A percentile compares a stretch with the other conserved stretches of the same genome.
These are phyloP conservation scores for Lobosporangium transversale DNA, from an alignment of 192 early-diverging fungal species.

Conservation along the genomic window DNA sequence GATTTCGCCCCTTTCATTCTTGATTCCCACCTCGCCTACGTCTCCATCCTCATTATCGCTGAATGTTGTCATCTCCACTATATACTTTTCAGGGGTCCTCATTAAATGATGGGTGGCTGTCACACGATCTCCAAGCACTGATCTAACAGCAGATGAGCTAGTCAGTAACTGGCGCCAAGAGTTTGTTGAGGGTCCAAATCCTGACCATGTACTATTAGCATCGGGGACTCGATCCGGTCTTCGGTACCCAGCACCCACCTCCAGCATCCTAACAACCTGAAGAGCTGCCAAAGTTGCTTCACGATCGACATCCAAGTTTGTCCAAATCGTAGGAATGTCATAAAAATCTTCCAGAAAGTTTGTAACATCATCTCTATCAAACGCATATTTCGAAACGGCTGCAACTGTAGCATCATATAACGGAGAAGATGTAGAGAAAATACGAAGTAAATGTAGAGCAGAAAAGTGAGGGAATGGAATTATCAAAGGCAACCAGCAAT, in stretches of 20 bases:
- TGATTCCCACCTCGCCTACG: too few relatives aligned
- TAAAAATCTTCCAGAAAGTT: constrained; percentile 12
- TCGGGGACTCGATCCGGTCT: too few relatives aligned
- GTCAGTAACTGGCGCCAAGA: too few relatives aligned
- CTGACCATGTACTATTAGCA: too few relatives aligned
- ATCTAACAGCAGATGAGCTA: constrained; percentile 16
- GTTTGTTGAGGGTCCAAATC: too few relatives aligned
- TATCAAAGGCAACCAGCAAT: not conserved
- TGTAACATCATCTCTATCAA: constrained; percentile 44
- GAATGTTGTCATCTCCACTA: constrained; percentile 5
- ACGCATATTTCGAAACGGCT: constrained; percentile 38
- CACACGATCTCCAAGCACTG: constrained; percentile 6
- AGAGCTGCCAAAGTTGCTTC: constrained; percentile 21
- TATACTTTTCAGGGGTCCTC: constrained; percentile 16
- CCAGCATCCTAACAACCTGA: constrained; percentile 30
- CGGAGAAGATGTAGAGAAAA: not conserved
- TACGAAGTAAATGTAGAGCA: not conserved
- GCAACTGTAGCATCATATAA: constrained; percentile 19
- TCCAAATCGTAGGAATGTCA: constrained; percentile 37
- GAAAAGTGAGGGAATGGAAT: not conserved
- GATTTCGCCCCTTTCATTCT: too few relatives aligned
- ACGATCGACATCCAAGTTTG: constrained; percentile 15
- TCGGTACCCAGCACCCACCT: constrained; percentile 25
- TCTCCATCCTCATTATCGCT: too few relatives aligned
- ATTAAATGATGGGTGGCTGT: constrained; percentile 7